phyloP scores from a whole-genome alignment of 2,329 filamentous ascomycete species.

The Trichoderma polysporum region DNA sequence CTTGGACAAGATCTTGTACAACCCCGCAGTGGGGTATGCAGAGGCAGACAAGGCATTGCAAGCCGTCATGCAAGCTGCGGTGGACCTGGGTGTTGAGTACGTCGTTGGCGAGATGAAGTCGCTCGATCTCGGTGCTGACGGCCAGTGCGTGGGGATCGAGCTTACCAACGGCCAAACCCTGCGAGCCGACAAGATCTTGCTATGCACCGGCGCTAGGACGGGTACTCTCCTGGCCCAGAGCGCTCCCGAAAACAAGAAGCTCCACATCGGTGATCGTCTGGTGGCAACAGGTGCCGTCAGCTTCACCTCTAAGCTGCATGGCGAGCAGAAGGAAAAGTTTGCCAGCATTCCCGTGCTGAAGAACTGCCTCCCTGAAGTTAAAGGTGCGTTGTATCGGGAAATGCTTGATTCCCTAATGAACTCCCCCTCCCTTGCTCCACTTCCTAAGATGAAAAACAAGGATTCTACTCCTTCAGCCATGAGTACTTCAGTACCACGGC shows the following conservation, averaged over 20 bases:
- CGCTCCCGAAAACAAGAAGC: slow-evolving; percentile 46
- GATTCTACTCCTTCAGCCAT: background rate
- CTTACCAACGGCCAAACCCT: slow-evolving; percentile 47
- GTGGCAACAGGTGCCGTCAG: slow-evolving; percentile 55
- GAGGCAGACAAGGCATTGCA: slow-evolving; percentile 57
- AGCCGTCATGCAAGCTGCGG: slow-evolving; percentile 52
- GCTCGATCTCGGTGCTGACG: slow-evolving; percentile 48
- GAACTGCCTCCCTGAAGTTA: slow-evolving; percentile 42
- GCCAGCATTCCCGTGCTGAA: slow-evolving; percentile 54
- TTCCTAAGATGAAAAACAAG: background rate
- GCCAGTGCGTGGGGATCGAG: slow-evolving; percentile 49
- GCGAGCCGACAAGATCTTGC: slow-evolving; percentile 52
- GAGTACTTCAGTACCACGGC: background rate
- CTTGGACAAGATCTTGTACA: slow-evolving; percentile 55
- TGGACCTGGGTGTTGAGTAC: slow-evolving; percentile 57
- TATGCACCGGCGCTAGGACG: slow-evolving; percentile 59
- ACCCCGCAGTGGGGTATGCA: slow-evolving; percentile 59
- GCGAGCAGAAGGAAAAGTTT: slow-evolving; percentile 48
- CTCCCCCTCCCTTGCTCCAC: background rate
- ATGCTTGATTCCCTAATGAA: background rate
- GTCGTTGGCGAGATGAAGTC: slow-evolving; percentile 49
- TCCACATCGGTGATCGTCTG: slow-evolving; percentile 54
- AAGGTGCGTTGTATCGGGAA: slow-evolving; percentile 36
- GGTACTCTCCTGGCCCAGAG: slow-evolving; percentile 53
- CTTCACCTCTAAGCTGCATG: slow-evolving; percentile 41